Evolutionary conservation across 768 basidiomycete genomes (phyloP), one percentile per base, ranked within the genome.

Genomic region (Trametes villosa): DNA sequence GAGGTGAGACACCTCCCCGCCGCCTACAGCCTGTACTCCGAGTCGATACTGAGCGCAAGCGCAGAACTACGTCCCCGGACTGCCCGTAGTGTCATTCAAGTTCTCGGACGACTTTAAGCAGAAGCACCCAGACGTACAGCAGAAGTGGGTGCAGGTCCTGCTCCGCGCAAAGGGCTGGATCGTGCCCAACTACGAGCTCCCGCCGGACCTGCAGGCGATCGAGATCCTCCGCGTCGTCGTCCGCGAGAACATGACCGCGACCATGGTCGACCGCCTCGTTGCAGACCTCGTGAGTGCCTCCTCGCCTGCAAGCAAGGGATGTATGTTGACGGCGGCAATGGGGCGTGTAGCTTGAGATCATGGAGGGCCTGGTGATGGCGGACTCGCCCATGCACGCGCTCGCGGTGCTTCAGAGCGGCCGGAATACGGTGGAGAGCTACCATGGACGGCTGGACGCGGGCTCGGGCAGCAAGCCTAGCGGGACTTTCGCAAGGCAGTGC

Each of bases 401-500:
- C n/a, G 76, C 75, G 60, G 68, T 73, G 2, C 70, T 83, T 57
- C 73, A 79, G 46, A 59, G n/a, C n/a, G n/a, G 67, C 47, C 62
- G 63, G 65, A 68, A 62, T 62, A 69, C 53, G 57, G 76, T 68
- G 44, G 83, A 83, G 65, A 71, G 76, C 20, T 64, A 71, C 15
- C 74, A 75, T 40, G 86, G 81, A 36, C 76, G 74, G 20, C 65
- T 89, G 56, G 79, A 84, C 26, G 63, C 76, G 46, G 83, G 79
- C 0, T 79, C 81, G 2, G 83, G 78, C 9, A 78, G 77, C 31
- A 64, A 73, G 57, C 68, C 77, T 36, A 83, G 79, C 47, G 88
- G 89, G 12, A 90, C 90, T 4, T 91, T 83, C 69, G 80, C 88
- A 47, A 88, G 85, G 68, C 74, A 83, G 18, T 92, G 89, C 71